Base-by-base conservation (phyloP, 768 basidiomycete species). In the Royoungia palumana region DNA sequence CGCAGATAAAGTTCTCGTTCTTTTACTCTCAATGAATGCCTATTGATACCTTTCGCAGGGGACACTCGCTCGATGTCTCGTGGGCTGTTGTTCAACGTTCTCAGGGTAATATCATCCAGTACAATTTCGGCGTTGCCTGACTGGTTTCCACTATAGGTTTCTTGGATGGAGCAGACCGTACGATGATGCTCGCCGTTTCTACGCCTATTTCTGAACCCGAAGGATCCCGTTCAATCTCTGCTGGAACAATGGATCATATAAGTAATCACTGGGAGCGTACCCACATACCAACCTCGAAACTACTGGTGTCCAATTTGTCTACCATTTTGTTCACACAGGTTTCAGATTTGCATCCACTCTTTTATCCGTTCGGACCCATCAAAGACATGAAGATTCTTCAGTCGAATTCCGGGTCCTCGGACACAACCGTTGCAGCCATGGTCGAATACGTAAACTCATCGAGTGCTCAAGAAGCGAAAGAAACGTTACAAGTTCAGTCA, bases 71-170 rank as follows among this genome's bases (percentile, higher is more conserved):
- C 39, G 88, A 91, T 61, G 79, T 91, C 44, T 89, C 88, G 6
- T 91, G 88, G 88, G 89, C 88, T 16, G 88, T 91, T 20, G 88
- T 91, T 32, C 88, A 91, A 56, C 86, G 88, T 38, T 91, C 88
- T 53, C 82, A 85, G 75, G 88, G 87, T 86, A 28, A 17, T 49
- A 30, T 54, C 3, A 6, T 7, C 4, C 25, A 20, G 11, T 27
- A 30, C 25, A 1, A 44, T 24, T 44, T 30, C n/a, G 30, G 10
- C 32, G 41, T 47, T 32, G 16, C 44, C 45, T 52, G 25, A 54
- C 35, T 45, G n/a, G 20, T 20, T 44, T 52, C 17, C 22, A 5
- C 52, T 8, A 13, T 24, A 89, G 88, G 87, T 19, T 89, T 89
- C 59, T 72, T 90, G 50, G 88, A 91, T 60, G 87, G 88, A 17